Conservation (phyloP, 495 filamentous ascomycete genomes). For the Penicillium parvum region DNA sequence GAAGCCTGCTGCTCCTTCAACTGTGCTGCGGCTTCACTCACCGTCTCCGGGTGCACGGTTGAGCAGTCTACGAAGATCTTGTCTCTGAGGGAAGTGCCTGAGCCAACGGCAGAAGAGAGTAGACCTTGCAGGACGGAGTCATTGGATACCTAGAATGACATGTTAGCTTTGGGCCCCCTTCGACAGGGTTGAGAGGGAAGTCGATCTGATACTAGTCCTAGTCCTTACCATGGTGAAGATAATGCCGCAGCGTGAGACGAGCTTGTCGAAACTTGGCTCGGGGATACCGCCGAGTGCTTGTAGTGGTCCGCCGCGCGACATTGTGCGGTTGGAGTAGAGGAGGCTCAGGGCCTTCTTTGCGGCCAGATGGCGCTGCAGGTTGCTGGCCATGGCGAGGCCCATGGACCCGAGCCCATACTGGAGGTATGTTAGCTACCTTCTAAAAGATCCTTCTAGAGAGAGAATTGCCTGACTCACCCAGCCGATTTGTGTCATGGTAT, state of each 20-base stretch:
- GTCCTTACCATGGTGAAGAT: slow-evolving; percentile 44
- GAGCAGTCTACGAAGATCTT: slow-evolving; percentile 51
- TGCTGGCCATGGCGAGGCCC: slow-evolving; percentile 48
- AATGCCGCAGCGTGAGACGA: slow-evolving; percentile 37
- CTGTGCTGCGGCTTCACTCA: slow-evolving; percentile 30
- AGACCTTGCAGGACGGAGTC: slow-evolving; percentile 37
- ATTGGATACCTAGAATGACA: slow-evolving; percentile 33
- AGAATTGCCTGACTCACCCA: slow-evolving; percentile 27
- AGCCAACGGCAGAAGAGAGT: slow-evolving; percentile 27
- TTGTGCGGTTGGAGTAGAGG: slow-evolving; percentile 43
- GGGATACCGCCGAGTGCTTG: slow-evolving; percentile 32
- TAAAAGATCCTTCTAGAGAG: not conserved
- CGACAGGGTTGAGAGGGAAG: too few species aligned
- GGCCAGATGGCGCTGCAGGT: slow-evolving; percentile 43
- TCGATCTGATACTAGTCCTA: not conserved
- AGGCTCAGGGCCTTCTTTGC: slow-evolving; percentile 33
- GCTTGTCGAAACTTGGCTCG: slow-evolving; percentile 31
- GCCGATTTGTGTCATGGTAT: slow-evolving; percentile 38
- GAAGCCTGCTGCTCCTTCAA: slow-evolving; percentile 33
- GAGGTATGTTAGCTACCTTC: slow-evolving; percentile 3
- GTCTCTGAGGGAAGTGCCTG: slow-evolving; percentile 32
- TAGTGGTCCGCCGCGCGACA: slow-evolving; percentile 36
- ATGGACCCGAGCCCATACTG: slow-evolving; percentile 48
- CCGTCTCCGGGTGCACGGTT: slow-evolving; percentile 41
- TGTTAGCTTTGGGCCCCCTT: not conserved